Base-by-base conservation (phyloP, 371 early-diverging fungal genomes). In the Rhizopus arrhizus region DNA sequence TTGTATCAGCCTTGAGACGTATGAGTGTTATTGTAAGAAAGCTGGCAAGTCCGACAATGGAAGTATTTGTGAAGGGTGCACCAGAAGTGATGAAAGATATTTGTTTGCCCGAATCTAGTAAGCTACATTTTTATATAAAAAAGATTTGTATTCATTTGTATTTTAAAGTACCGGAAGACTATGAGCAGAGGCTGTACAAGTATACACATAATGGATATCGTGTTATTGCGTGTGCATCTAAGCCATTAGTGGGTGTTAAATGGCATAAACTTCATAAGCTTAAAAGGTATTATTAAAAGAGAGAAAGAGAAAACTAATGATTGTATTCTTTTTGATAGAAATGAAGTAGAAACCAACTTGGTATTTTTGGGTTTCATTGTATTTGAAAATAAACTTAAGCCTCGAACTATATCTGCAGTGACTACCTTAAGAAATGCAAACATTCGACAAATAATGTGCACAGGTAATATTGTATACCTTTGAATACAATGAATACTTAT, bases 371-470 rank as follows among this genome's bases (percentile, higher is more conserved):
- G 98, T 1, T 95, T 99, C 62, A 85, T 99, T 56, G 86, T 99
- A 15, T 99, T 99, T 85, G 99, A 98, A 70, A 99, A 99, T 83
- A 96, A 95, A 77, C 80, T 99, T 16, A 99, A 99, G 70, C 86
- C 90, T 4, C 91, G 89, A 2, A 94, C 99, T 0, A 76, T 82
- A 10, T 73, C 85, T 1, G 94, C 95, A 0, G 86, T 99, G n/a
- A 72, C 83, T 31, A 89, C 89, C 29, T 85, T 99, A 16, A 84
- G 85, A 38, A 79, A 79, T 31, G 99, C 99, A n/a, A 85, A 85
- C 22, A 94, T 99, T 56, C 85, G 95, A 35, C 91, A 89, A 72
- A 86, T 97, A 50, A 99, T 99, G 99, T 98, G 98, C 72, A 99
- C 99, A 0, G 99, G 82, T 78, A 73, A 22, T 16, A 8, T 12